A percentile compares a stretch with the other conserved stretches of the same genome.
Conservation (phyloP, 2,329 filamentous ascomycete genomes). For the Clarireedia paspali region DNA sequence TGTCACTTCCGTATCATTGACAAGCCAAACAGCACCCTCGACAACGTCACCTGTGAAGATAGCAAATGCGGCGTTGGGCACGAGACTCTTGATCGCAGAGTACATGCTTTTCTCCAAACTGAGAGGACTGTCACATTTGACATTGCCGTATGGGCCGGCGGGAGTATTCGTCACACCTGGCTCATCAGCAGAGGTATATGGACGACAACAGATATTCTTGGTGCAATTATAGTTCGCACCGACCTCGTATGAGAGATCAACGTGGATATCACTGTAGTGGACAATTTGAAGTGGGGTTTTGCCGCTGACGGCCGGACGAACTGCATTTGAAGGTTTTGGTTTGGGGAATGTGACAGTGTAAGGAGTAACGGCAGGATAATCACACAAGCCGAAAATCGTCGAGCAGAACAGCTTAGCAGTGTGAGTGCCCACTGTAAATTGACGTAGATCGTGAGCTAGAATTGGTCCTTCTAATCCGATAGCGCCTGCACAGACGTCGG, state of each 20-base stretch:
- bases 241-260: conserved; percentile 32
- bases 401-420: conserved; percentile 45
- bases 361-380: conserved; percentile 28
- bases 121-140: conserved; percentile 32
- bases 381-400: conserved; percentile 37
- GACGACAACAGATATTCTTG: conserved; percentile 35
- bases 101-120: conserved; percentile 33
- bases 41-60: conserved; percentile 28
- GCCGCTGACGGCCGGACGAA: conserved; percentile 22
- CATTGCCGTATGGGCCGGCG: conserved; percentile 32
- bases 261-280: conserved; percentile 35
- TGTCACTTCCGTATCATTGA: conserved; percentile 22
- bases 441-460: no score
- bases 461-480: no score
- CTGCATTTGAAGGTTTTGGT: conserved; percentile 22
- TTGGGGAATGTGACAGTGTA: conserved; percentile 29
- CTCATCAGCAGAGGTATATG: conserved; percentile 29
- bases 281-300: conserved; percentile 29
- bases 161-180: conserved; percentile 31
- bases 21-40: conserved; percentile 17
- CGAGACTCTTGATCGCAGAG: conserved; percentile 28
- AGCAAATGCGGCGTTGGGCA: conserved; percentile 22
- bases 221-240: conserved; percentile 34
- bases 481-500: no score
- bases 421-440: no score